Evolutionary conservation across 257 asterid genomes (phyloP).

Genomic region (Craterostigma plantagineum): DNA sequence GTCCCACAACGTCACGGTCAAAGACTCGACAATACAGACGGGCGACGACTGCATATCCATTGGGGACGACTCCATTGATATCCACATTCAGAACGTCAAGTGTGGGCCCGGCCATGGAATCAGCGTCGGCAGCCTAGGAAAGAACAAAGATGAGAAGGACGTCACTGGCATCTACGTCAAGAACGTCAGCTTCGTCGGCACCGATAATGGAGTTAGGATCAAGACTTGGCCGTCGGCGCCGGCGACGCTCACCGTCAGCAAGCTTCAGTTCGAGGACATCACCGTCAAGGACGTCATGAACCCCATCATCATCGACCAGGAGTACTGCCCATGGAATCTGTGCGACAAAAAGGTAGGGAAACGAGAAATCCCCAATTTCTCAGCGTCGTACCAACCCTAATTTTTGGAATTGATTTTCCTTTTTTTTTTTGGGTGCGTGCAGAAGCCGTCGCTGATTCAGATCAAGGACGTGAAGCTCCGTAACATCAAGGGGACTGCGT

Average conservation of each 20-base stretch:
- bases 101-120: conserved; percentile 41
- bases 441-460: conserved; percentile 14
- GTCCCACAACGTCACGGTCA: not conserved
- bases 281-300: conserved; percentile 13
- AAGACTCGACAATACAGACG: conserved; percentile 12
- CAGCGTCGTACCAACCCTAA: not conserved
- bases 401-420: conserved; percentile 2
- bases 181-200: conserved; percentile 16
- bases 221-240: conserved; percentile 38
- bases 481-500: conserved; percentile 23
- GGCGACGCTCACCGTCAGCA: conserved; percentile 9
- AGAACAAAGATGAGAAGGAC: conserved; percentile 11
- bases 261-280: conserved; percentile 16
- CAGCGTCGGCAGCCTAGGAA: conserved; percentile 31
- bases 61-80: conserved; percentile 15
- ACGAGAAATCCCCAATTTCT: not conserved
- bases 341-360: conserved; percentile 17
- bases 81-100: conserved; percentile 10
- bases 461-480: conserved; percentile 9
- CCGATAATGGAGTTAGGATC: conserved; percentile 20
- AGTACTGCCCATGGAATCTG: conserved; percentile 25
- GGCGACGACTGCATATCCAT: conserved; percentile 38
- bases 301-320: conserved; percentile 27
- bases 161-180: conserved; percentile 12
- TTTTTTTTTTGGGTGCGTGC: not conserved